Evolutionary conservation across 805 yeast species (phyloP), one percentile per base, ranked within the genome.

Genomic region (Suhomyces sp.): DNA sequence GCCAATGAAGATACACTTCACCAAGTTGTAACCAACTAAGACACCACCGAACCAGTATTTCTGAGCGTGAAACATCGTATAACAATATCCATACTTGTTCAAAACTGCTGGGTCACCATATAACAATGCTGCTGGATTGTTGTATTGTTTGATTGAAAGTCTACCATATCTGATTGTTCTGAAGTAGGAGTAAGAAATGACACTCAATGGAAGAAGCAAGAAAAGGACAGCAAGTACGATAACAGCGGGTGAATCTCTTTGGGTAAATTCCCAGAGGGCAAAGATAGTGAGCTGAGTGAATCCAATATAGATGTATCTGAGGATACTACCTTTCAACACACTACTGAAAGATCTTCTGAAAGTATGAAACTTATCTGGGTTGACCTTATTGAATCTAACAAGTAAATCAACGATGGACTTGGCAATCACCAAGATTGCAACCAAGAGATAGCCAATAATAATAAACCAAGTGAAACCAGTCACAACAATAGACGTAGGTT

Each of bases 391-490:
- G 22, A 63, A 54, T 50, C 72, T 65, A 33, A 72, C 54, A 25
- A 69, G 56, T 22, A 79, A 57, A 41, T 74, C 76, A 15, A 81
- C 47, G 1, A 70, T 50, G 36, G 72, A 72, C 50, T 79, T 80
- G 47, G 77, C 56, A 12, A 74, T 46, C 16, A 82, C 70, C 39
- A 86, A 73, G 2, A 81, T 45, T 3, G 75, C 81, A 16, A 82
- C 76, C 26, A 88, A 65, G 11, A 86, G 74, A 47, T 84, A 82
- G 12, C 90, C 88, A 60, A 83, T 78, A 31, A 90, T 53, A 15
- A 84, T 73, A 58, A 88, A 90, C 49, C 86, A 87, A 2, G 96
- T 85, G 62, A 86, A 85, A 1, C 95, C 93, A 3, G 96, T 88
- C 31, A 78, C 76, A 12, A 84, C 96, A 23, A 88, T 77, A 6